These are phyloP conservation scores for Penicillium arizonense DNA, from an alignment of 495 filamentous ascomycete species.

Conservation along the genomic window DNA sequence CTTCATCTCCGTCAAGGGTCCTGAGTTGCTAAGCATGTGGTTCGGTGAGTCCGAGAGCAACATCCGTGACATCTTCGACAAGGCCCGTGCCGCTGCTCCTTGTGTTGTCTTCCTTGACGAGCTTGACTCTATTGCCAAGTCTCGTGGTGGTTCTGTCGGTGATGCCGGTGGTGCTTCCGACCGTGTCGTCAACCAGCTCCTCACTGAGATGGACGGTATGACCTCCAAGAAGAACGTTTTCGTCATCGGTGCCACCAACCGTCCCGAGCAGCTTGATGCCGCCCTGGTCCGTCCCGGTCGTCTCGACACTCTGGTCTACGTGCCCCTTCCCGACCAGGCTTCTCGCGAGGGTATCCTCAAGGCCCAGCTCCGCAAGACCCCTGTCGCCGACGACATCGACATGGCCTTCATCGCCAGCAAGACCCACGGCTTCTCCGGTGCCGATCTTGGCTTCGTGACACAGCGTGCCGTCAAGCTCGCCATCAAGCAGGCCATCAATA, in stretches of 20 bases:
- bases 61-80: slow-evolving; percentile 99
- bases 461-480: slow-evolving; percentile 99
- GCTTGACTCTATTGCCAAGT: slow-evolving; percentile 98
- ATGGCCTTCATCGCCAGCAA: slow-evolving; percentile 89
- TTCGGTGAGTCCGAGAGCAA: slow-evolving; percentile 99
- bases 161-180: slow-evolving; percentile 98
- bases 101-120: slow-evolving; percentile 99
- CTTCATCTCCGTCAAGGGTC: slow-evolving; percentile 99
- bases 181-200: slow-evolving; percentile 98
- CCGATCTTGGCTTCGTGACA: slow-evolving; percentile 97
- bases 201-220: slow-evolving; percentile 99
- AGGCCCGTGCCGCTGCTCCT: slow-evolving; percentile 95
- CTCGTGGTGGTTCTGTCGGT: slow-evolving; percentile 93
- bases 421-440: slow-evolving; percentile 99
- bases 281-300: slow-evolving; percentile 96
- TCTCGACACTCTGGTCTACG: slow-evolving; percentile 97
- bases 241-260: slow-evolving; percentile 98
- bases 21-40: slow-evolving; percentile 98
- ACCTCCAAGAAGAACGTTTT: slow-evolving; percentile 99
- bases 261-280: slow-evolving; percentile 96
- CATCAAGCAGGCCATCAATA: slow-evolving; percentile 93
- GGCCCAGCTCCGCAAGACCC: slow-evolving; percentile 98
- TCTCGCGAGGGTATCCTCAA: slow-evolving; percentile 86
- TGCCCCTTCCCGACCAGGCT: slow-evolving; percentile 87
- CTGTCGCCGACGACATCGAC: slow-evolving; percentile 84